Conservation (phyloP, 2,329 filamentous ascomycete species). For the Ophiostoma australiae region DNA sequence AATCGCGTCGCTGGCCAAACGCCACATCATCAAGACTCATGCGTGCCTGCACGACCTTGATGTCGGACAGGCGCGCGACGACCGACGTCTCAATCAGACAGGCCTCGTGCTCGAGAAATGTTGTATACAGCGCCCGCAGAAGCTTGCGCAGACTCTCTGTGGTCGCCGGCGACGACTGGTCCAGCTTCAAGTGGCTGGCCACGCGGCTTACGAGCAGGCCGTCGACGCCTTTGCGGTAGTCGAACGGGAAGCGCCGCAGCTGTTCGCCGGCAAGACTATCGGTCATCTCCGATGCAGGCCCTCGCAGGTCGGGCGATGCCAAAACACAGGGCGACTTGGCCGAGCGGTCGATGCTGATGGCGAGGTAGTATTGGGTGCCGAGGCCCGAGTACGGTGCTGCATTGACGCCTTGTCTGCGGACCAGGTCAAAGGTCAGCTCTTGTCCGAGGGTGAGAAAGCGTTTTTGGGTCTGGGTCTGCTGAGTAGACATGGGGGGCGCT, state of each 20-base stretch:
- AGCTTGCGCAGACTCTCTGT: slow-evolving; percentile 43
- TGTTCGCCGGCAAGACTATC: background rate
- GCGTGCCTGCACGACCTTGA: slow-evolving; percentile 37
- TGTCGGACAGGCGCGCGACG: slow-evolving; percentile 23
- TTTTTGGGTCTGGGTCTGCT: slow-evolving; percentile 35
- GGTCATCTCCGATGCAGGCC: background rate
- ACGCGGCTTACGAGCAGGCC: slow-evolving; percentile 41
- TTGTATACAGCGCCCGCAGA: slow-evolving; percentile 48
- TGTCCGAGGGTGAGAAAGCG: slow-evolving; percentile 53
- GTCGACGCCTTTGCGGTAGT: slow-evolving; percentile 49
- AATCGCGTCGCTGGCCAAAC: slow-evolving; percentile 37
- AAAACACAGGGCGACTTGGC: slow-evolving; percentile 59
- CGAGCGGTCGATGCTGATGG: slow-evolving; percentile 61
- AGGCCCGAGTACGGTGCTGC: slow-evolving; percentile 35
- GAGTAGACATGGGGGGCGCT: background rate
- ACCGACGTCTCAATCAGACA: slow-evolving; percentile 42
- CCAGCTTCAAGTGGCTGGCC: slow-evolving; percentile 49
- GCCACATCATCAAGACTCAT: slow-evolving; percentile 49
- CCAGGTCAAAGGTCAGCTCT: slow-evolving; percentile 50
- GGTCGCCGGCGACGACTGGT: slow-evolving; percentile 34
- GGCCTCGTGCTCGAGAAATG: slow-evolving; percentile 47
- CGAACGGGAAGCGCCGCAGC: slow-evolving; percentile 54
- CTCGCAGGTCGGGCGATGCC: slow-evolving; percentile 42
- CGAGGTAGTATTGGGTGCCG: slow-evolving; percentile 48
- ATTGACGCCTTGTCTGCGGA: slow-evolving; percentile 47